phyloP scores from a whole-genome alignment of 768 basidiomycete genomes.

The Amanita fuliginea region DNA sequence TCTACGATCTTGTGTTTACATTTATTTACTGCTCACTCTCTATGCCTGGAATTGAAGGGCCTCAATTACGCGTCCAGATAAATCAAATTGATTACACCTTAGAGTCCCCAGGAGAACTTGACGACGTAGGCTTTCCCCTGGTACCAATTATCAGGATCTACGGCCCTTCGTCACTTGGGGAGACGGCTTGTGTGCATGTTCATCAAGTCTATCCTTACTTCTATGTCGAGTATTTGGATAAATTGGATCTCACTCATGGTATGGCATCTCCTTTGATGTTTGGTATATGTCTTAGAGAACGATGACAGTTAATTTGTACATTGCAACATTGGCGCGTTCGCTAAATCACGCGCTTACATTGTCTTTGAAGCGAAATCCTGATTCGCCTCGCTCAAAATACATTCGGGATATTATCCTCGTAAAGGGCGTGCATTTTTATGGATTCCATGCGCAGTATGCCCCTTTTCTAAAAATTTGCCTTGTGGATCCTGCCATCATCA shows the following conservation, averaged over 20 bases:
- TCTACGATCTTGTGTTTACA: too few relatives aligned
- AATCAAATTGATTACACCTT: slow-evolving; percentile 59
- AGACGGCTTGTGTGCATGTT: slow-evolving; percentile 78
- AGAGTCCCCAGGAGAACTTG: slow-evolving; percentile 46
- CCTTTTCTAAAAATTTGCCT: slow-evolving; percentile 86
- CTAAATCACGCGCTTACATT: slow-evolving; percentile 82
- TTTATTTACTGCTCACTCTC: too few relatives aligned
- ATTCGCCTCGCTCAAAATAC: slow-evolving; percentile 43
- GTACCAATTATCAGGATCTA: slow-evolving; percentile 83
- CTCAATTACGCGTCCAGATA: slow-evolving; percentile 30
- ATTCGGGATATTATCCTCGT: slow-evolving; percentile 74
- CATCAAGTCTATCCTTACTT: slow-evolving; percentile 95
- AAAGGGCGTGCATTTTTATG: slow-evolving; percentile 95
- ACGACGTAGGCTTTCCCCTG: slow-evolving; percentile 46
- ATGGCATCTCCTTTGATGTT: slow-evolving; percentile 7
- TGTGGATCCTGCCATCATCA: slow-evolving; percentile 57
- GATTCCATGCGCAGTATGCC: slow-evolving; percentile 74
- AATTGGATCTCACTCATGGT: slow-evolving; percentile 57
- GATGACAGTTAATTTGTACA: slow-evolving; percentile 61
- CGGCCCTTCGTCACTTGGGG: slow-evolving; percentile 67
- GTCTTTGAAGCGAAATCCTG: slow-evolving; percentile 65
- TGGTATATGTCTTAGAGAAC: slow-evolving; percentile 1
- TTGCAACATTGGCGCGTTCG: slow-evolving; percentile 55
- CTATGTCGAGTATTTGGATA: slow-evolving; percentile 72
- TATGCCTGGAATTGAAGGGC: background rate